Conservation (phyloP, 768 basidiomycete genomes). For the Xanthoconium stramineum region DNA sequence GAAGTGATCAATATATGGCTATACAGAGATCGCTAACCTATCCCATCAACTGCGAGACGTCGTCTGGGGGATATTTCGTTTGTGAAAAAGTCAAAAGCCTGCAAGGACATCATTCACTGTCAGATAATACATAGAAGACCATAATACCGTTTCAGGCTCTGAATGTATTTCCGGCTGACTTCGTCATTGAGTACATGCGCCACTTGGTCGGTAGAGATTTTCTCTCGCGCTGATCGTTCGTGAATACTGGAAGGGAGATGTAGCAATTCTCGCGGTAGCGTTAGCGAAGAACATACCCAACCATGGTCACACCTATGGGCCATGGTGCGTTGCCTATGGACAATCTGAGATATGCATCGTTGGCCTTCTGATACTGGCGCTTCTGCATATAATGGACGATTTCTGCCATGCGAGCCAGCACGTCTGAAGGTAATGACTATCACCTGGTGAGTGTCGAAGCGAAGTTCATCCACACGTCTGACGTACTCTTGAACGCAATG, state of each 20-base stretch:
- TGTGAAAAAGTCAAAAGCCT: constrained; percentile 95
- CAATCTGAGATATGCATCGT: constrained; percentile 94
- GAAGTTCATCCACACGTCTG: not conserved
- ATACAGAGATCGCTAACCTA: constrained; percentile 28
- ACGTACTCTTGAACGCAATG: constrained; percentile 80
- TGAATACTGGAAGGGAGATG: constrained; percentile 64
- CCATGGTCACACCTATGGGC: constrained; percentile 99
- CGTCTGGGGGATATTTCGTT: constrained; percentile 92
- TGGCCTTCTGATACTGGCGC: constrained; percentile 91
- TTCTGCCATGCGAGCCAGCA: constrained; percentile 84
- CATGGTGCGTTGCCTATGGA: constrained; percentile 99
- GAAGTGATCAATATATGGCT: not conserved
- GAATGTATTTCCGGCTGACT: constrained; percentile 98
- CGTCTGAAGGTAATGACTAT: constrained; percentile 77
- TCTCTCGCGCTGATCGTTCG: constrained; percentile 95
- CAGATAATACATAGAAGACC: not conserved
- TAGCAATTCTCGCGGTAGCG: not conserved
- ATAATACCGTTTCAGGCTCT: constrained; percentile 87
- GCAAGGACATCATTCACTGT: constrained; percentile 9
- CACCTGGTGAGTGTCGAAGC: constrained; percentile 7
- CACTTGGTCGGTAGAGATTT: constrained; percentile 95
- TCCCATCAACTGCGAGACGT: constrained; percentile 91
- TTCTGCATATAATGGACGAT: constrained; percentile 97
- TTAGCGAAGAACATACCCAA: constrained; percentile 62
- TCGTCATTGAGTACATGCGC: constrained; percentile 99